Evolutionary conservation across 805 yeast genomes (phyloP).

Genomic region (Metschnikowia orientalis): DNA sequence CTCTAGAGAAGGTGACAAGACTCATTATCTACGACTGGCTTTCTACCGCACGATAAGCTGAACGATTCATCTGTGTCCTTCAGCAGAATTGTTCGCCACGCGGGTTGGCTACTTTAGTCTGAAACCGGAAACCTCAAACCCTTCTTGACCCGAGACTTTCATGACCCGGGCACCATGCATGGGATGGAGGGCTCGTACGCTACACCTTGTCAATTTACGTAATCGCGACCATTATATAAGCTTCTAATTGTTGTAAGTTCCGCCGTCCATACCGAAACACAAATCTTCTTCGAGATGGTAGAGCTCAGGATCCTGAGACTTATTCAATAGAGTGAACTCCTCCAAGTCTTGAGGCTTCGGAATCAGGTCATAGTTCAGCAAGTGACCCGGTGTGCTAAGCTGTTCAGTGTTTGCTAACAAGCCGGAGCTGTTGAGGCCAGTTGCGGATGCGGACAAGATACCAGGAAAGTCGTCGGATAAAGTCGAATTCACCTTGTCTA

Average conservation of each 20-base stretch:
- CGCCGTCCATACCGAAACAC: constrained; percentile 43
- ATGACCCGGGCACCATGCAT: too few species aligned
- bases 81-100: too few species aligned
- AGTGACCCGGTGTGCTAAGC: constrained; percentile 20
- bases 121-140: too few species aligned
- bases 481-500: constrained; percentile 1
- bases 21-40: too few species aligned
- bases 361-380: constrained; percentile 32
- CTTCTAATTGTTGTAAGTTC: constrained; percentile 7
- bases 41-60: too few species aligned
- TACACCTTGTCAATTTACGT: too few species aligned
- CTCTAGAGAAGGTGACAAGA: too few species aligned
- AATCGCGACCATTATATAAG: not conserved
- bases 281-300: constrained; percentile 41
- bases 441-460: constrained; percentile 11
- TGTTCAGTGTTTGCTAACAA: constrained; percentile 11
- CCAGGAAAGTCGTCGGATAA: constrained; percentile 12
- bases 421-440: constrained; percentile 19
- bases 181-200: too few species aligned
- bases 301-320: constrained; percentile 23
- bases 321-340: constrained; percentile 28
- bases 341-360: constrained; percentile 44
- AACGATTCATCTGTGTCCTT: too few species aligned
- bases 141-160: too few species aligned
- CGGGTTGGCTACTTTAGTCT: too few species aligned